Evolutionary conservation across 495 filamentous ascomycete species (phyloP).

Genomic region (Neurospora africana): DNA sequence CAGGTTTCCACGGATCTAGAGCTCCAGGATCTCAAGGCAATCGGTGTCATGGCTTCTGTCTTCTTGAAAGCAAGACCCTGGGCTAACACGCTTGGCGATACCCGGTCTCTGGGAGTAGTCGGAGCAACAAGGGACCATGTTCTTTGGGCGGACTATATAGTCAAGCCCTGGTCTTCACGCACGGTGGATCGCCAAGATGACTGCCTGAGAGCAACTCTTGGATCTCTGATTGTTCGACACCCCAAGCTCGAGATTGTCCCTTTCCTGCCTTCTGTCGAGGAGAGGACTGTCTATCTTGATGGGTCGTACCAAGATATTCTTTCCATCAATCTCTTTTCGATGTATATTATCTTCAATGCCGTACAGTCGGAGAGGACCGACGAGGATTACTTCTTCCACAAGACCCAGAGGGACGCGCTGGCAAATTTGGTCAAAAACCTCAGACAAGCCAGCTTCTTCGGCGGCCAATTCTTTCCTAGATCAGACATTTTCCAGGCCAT

Average conservation of each 20-base stretch:
- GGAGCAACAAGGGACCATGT: not conserved
- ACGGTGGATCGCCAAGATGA: constrained; percentile 43
- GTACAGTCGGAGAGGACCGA: constrained; percentile 81
- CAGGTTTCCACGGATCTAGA: constrained; percentile 37
- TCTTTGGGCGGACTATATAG: constrained; percentile 64
- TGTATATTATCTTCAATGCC: constrained; percentile 71
- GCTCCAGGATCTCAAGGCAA: constrained; percentile 59
- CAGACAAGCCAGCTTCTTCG: constrained; percentile 81
- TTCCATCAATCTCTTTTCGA: constrained; percentile 73
- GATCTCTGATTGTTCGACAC: constrained; percentile 75
- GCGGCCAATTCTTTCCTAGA: constrained; percentile 58
- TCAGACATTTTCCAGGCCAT: constrained; percentile 52
- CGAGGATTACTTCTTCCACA: constrained; percentile 81
- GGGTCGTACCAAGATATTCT: constrained; percentile 77
- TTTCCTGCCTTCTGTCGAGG: constrained; percentile 57
- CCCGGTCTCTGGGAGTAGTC: constrained; percentile 15
- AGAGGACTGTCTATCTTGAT: constrained; percentile 62
- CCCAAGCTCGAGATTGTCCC: constrained; percentile 54
- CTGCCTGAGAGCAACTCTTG: constrained; percentile 59
- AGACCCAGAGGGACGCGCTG: constrained; percentile 53
- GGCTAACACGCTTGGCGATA: constrained; percentile 36
- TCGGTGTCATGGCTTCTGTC: constrained; percentile 57
- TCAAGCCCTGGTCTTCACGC: constrained; percentile 46
- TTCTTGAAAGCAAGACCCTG: constrained; percentile 74
- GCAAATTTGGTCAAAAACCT: constrained; percentile 64